Base-by-base conservation (phyloP, 2,329 filamentous ascomycete genomes). In the Triangularia verruculosa region DNA sequence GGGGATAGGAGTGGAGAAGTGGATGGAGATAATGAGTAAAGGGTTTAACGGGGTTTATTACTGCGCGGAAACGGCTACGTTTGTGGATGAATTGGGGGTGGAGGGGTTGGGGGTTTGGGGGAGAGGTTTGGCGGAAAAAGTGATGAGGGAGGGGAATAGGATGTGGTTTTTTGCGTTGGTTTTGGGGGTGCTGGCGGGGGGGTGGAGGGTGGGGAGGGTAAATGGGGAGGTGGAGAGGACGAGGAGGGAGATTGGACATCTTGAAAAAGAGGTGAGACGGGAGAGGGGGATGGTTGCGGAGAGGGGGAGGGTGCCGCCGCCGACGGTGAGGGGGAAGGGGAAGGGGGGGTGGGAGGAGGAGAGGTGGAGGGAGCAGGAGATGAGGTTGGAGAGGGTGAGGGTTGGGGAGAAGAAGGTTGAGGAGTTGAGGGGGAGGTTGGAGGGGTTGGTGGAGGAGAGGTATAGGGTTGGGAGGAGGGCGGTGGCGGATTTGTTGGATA, bases 81-180 rank as follows among this genome's bases (percentile, higher is more conserved):
- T 90, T 56, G 78, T 86, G 65, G 80, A 89, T 77, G 74, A 80
- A 25, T 68, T 81, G 57, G 72, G 71, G 17, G 72, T 83, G 17
- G 59, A 20, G 69, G 75, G 77, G 60, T 67, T 86, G 66, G 77
- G 82, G 55, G 73, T 85, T 12, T 87, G 88, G 77, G 82, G 81
- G 0, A 69, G 81, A 1, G 80, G 79, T 39, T 71, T 78, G 73
- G 81, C 81, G 15, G 69, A 70, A n/a, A 69, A 66, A 25, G 70
- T 89, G 3, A 79, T 85, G 54, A 65, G 82, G 22, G 87, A 92
- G 75, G 85, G 84, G 0, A 86, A 90, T 75, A 82, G 86, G 59
- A 87, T 89, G 74, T 93, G 90, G 90, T 83, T 91, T 67, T 84
- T 87, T 43, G 82, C 83, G 0, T 76, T 92, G 22, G 76, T 76